A percentile compares a stretch with the other conserved stretches of the same genome.
These are phyloP conservation scores for Cladosporium sp. DNA, from an alignment of 2,329 filamentous ascomycete species.

Conservation along the genomic window DNA sequence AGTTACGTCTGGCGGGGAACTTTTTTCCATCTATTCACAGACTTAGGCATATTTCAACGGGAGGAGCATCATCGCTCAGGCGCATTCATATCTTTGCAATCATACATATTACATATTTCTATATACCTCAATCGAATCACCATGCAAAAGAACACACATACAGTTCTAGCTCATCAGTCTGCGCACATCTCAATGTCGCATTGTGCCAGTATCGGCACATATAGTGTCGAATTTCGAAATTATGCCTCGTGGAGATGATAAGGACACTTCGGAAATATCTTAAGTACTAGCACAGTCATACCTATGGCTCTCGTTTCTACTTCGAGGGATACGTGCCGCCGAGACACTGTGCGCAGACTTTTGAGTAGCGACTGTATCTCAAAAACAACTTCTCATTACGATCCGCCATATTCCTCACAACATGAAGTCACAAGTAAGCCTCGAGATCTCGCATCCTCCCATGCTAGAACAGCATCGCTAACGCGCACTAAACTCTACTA, in stretches of 20 bases:
- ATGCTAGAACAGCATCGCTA: background rate
- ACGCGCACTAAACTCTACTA: background rate
- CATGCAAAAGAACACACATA: background rate
- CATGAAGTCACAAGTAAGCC: background rate
- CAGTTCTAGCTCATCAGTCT: too few species aligned
- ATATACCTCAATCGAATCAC: background rate
- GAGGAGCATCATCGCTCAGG: background rate
- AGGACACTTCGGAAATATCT: too few species aligned
- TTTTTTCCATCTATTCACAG: background rate
- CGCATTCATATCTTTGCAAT: background rate
- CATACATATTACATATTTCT: background rate
- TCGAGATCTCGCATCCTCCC: background rate
- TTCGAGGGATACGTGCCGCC: too few species aligned
- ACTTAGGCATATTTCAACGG: background rate
- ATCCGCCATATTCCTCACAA: background rate
- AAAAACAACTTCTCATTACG: background rate
- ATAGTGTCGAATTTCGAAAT: too few species aligned
- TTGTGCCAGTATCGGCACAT: too few species aligned
- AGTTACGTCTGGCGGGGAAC: background rate
- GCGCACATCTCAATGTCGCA: too few species aligned
- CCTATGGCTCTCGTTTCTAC: too few species aligned
- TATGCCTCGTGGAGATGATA: too few species aligned
- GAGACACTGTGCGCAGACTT: too few species aligned
- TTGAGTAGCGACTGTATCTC: too few species aligned
- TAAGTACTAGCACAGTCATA: too few species aligned